These are phyloP conservation scores for Withania somnifera DNA, from an alignment of 305 asterid species.

Conservation along the genomic window DNA sequence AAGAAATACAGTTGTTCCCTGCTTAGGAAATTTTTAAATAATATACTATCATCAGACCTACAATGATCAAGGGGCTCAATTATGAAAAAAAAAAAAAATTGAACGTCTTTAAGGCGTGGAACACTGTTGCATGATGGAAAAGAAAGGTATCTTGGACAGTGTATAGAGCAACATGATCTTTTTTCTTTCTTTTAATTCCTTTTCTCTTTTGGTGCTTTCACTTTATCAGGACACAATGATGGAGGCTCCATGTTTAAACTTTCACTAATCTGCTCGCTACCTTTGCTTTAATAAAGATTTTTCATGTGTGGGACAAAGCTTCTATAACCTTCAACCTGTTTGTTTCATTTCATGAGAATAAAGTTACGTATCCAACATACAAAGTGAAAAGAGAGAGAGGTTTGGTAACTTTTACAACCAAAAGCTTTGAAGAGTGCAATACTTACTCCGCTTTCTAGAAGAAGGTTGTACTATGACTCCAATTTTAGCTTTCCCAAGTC, in stretches of 20 bases:
- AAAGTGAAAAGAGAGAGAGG: background rate
- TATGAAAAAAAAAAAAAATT: background rate
- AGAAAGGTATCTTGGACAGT: background rate
- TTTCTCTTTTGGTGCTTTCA: background rate
- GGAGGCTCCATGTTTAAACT: constrained; percentile 25
- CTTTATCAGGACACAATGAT: constrained; percentile 50
- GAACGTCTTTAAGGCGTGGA: background rate
- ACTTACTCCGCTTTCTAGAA: background rate
- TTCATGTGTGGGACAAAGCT: constrained; percentile 21
- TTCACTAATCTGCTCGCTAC: constrained; percentile 12
- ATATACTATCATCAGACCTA: background rate
- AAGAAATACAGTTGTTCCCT: background rate
- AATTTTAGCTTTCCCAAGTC: background rate
- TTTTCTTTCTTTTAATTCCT: background rate
- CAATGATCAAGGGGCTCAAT: background rate
- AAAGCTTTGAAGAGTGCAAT: background rate
- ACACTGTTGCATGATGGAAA: background rate
- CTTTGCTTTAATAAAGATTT: background rate
- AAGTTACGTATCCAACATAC: background rate
- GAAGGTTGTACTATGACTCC: background rate
- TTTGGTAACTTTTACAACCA: background rate
- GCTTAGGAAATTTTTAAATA: background rate
- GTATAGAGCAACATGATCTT: background rate
- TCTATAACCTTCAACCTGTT: background rate
- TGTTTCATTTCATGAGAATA: background rate